Conservation (phyloP, 2,329 filamentous ascomycete genomes). For the Grosmannia clavigera region DNA sequence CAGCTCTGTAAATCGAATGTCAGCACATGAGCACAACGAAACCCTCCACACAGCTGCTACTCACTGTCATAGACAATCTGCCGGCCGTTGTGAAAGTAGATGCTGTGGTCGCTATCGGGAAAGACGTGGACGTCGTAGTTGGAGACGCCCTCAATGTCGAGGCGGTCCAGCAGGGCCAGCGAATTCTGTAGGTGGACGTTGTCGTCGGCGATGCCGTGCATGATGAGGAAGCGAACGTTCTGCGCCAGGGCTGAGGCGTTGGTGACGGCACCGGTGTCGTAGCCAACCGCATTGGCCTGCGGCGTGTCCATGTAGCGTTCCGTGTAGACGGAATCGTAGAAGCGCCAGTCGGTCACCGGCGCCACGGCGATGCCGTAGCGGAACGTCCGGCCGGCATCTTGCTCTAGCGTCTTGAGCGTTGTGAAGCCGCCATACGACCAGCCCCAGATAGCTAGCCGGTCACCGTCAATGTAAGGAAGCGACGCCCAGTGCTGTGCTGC, state of each 20-base stretch:
- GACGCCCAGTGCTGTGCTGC: slow-evolving; percentile 73
- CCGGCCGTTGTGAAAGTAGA: slow-evolving; percentile 90
- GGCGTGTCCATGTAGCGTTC: slow-evolving; percentile 97
- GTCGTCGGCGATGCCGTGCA: slow-evolving; percentile 94
- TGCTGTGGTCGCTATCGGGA: slow-evolving; percentile 89
- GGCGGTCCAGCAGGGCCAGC: slow-evolving; percentile 70
- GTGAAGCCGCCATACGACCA: slow-evolving; percentile 97
- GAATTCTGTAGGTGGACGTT: slow-evolving; percentile 98
- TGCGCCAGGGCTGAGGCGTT: slow-evolving; percentile 61
- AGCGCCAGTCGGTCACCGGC: slow-evolving; percentile 96
- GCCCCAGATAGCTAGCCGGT: slow-evolving; percentile 87
- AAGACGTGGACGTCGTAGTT: slow-evolving; percentile 98
- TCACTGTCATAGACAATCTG: slow-evolving; percentile 84
- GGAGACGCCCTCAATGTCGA: slow-evolving; percentile 69
- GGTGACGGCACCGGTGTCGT: slow-evolving; percentile 59
- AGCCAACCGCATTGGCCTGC: slow-evolving; percentile 66
- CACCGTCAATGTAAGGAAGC: slow-evolving; percentile 71
- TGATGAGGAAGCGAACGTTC: slow-evolving; percentile 81
- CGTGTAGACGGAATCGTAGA: slow-evolving; percentile 89
- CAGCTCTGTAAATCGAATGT: slow-evolving; percentile 46
- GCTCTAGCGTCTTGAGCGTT: slow-evolving; percentile 87
- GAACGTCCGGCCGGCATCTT: slow-evolving; percentile 80
- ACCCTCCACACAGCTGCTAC: slow-evolving; percentile 23
- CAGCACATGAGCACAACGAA: not conserved
- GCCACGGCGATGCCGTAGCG: slow-evolving; percentile 97